Base-by-base conservation (phyloP, 257 asterid genomes). In the Forsythia viridissima region DNA sequence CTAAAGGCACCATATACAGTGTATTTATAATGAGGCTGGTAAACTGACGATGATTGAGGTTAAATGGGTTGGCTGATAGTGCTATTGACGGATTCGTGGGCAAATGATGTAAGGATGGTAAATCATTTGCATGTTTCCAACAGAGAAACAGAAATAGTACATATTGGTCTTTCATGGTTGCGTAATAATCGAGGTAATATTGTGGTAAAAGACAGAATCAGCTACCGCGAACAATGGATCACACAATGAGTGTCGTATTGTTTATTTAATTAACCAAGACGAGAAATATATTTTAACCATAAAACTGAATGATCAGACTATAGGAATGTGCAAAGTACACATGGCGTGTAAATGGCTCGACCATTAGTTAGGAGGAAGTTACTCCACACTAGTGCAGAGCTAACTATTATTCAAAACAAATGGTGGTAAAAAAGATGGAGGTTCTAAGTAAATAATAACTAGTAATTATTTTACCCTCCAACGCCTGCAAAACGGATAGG, bases 401-500 rank as follows among this genome's bases (percentile, higher is more conserved):
- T 63, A 63, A 63, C 40, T 63, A 30, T 11, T 10, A 24, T 42
- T 30, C 16, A 55, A 43, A 21, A 36, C 24, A n/a, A 41, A 61
- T 52, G 34, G 42, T 55, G 34, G 30, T 21, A 41, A 36, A 59
- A 39, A 74, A 72, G 39, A 36, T 8, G 61, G 41, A 61, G 36
- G 63, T 40, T 72, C 30, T 59, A 34, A 11, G 38, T 24, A 61
- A 63, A 21, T 63, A n/a, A 63, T 20, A 51, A 77, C 72, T 20
- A 40, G 70, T 65, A 75, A 57, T 12, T 63, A 8, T 30, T 80
- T 85, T 91, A 94, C 97, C 98, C 97, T 81, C 99, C 99, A 46
- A 95, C 93, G 51, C 98, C 99, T 36, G 92, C 83, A 81, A 92
- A 93, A 42, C 87, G 92, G 39, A 95, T 88, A 18, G 96, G 98